Base-by-base conservation (phyloP, 176 grass and related monocot genomes). In the Carex pumila region DNA sequence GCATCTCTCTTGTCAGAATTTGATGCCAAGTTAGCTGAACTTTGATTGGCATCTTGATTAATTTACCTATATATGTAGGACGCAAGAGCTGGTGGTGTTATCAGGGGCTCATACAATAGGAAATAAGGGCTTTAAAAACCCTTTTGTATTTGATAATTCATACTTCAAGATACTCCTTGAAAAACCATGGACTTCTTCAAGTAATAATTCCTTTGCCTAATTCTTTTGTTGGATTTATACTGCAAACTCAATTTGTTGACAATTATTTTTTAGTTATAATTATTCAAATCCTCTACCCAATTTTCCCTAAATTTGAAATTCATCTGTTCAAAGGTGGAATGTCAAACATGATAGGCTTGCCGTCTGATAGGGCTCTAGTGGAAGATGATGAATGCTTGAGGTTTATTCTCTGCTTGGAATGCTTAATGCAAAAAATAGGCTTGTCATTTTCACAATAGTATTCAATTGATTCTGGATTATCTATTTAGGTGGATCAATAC, bases 21-120 rank as follows among this genome's bases (percentile, higher is more conserved):
- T 47, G 7, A 7, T 45, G 68, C 37, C 37, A 47, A 45, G 71
- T 30, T 25, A 54, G 47, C 21, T 70, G 18, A 6, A 39, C 34
- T 54, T 76, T 25, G 14, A 55, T 1, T 30, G 45, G 22, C 47
- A 55, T 53, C 30, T 17, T 76, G 11, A 15, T 76, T 30, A 31
- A 49, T 31, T 55, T 31, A 55, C 21, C 36, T 67, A 54, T 67
- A 4, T 91, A 81, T 39, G 61, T 81, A 98, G 93, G 83, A 58
- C 85, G 22, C 88, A 87, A 55, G 92, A 95, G 71, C 77, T 95
- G 87, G 91, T 98, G 11, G 89, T 69, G 52, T 87, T 98, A 84
- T 98, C 92, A 64, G 95, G 93, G 84, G 92, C 95, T 68, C 92
- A 95, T 90, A 95, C 91, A 84, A 90, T 98, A 71, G 95, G 95